Base-by-base conservation (phyloP, 2,329 filamentous ascomycete genomes). In the Neurospora sp. region DNA sequence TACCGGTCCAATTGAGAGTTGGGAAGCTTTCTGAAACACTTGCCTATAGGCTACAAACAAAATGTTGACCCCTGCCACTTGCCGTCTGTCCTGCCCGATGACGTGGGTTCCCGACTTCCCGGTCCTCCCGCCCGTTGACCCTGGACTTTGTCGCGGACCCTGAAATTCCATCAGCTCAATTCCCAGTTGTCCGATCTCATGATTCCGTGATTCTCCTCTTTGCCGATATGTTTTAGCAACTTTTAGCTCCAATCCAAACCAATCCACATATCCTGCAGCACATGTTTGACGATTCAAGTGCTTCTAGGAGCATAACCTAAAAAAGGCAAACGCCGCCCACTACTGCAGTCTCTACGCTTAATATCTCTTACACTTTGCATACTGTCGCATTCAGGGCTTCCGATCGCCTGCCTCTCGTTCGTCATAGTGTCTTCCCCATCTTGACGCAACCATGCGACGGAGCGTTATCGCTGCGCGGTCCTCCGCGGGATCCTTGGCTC, bases 381-480 rank as follows among this genome's bases (percentile, higher is more conserved):
- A 33, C 12, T 28, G 23, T 33, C 52, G 52, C 52, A 57, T 57
- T 57, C 52, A 17, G 33, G 33, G 52, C 12, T 33, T 57, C 52
- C 12, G 23, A 17, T 57, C 23, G 52, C 23, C 52, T 62, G 52
- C 12, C 12, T 33, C 23, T 62, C 23, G 23, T 15, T 15, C 23
- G 23, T 62, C 23, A 57, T 15, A 62, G 52, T 62, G 52, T 28
- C 3, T 33, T 62, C 12, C 15, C 23, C 52, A 15, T 17, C 23
- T 33, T 33, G 52, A 33, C 52, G 52, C 23, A 70, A 74, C 28
- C 36, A 76, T 76, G 75, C 70, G 75, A 38, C 69, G 72, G 70
- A 72, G 69, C n/a, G 65, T 76, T 38, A 65, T 76, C 52, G 70
- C 57, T 52, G 70, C 72, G 65, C 72, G 72, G 36, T 71, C 74